Percentiles rank a stretch among this genome's conserved stretches.
These are phyloP conservation scores for Eucalyptus rudis DNA, from an alignment of 345 rosid genomes.

Conservation along the genomic window DNA sequence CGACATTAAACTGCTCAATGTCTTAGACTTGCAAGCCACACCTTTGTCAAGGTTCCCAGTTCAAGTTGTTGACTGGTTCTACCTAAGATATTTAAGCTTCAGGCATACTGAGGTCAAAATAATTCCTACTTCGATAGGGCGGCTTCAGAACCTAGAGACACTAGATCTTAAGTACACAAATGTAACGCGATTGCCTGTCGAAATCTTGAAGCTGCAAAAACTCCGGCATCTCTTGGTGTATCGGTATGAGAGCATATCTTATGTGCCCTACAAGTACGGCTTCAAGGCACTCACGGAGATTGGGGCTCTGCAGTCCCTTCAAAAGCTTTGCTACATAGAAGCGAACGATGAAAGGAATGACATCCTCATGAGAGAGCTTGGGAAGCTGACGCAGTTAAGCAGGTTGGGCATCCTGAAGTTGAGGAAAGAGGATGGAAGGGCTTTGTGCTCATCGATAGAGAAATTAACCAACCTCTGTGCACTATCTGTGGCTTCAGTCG, in stretches of 20 bases:
- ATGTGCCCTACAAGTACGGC: rapidly evolving
- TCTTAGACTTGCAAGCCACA: conserved; percentile 19
- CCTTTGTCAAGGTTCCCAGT: conserved; percentile 14
- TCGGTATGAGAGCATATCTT: background rate
- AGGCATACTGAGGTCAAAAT: conserved; percentile 3
- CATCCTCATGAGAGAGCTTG: background rate
- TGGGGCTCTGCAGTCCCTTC: background rate
- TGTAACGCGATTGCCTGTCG: rapidly evolving
- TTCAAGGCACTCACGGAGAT: background rate
- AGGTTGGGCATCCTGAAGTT: background rate
- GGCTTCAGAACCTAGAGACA: background rate
- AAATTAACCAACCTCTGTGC: background rate
- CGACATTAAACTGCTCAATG: conserved; percentile 9
- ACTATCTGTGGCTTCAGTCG: background rate
- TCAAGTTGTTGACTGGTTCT: conserved; percentile 2
- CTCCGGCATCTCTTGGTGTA: background rate
- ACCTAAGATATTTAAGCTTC: conserved; percentile 16
- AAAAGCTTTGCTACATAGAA: background rate
- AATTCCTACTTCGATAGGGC: conserved; percentile 5
- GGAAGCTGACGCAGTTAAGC: background rate
- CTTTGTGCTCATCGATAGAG: background rate
- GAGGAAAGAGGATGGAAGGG: background rate
- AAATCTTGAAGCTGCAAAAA: background rate
- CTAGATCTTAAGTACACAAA: background rate
- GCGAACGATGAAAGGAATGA: background rate